Conservation (phyloP, 805 yeast species). For the Monosporozyma unispora region DNA sequence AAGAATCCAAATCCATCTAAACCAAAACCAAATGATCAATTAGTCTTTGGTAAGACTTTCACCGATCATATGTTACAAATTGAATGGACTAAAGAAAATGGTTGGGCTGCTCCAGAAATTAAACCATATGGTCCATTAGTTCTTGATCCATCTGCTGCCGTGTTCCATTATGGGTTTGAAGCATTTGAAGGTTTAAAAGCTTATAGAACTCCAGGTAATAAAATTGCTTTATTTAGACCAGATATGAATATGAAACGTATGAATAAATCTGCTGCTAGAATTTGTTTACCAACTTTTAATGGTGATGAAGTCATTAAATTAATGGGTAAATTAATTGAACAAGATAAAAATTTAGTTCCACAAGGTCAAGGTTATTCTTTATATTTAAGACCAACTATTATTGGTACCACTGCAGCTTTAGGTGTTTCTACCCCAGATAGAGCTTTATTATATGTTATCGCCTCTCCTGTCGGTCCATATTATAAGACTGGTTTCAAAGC, state of each 20-base stretch:
- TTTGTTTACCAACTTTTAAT: slow-evolving; percentile 82
- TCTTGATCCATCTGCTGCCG: slow-evolving; percentile 83
- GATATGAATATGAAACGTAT: slow-evolving; percentile 87
- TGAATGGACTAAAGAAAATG: slow-evolving; percentile 67
- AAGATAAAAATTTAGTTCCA: slow-evolving; percentile 77
- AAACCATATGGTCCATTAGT: slow-evolving; percentile 70
- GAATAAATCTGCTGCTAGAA: slow-evolving; percentile 82
- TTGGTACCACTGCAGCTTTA: slow-evolving; percentile 81
- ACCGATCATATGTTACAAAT: slow-evolving; percentile 83
- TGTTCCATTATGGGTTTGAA: slow-evolving; percentile 91
- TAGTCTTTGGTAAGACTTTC: slow-evolving; percentile 66
- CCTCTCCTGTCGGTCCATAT: slow-evolving; percentile 96
- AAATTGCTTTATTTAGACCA: slow-evolving; percentile 80
- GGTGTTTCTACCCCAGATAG: slow-evolving; percentile 80
- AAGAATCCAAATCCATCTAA: slow-evolving; percentile 41
- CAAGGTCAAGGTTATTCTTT: slow-evolving; percentile 80
- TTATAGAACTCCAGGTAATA: slow-evolving; percentile 53
- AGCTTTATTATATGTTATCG: slow-evolving; percentile 78
- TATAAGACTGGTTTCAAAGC: slow-evolving; percentile 94
- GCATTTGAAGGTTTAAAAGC: slow-evolving; percentile 96
- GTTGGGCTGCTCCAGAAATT: slow-evolving; percentile 88
- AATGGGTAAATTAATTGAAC: slow-evolving; percentile 63
- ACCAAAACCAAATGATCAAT: slow-evolving; percentile 50
- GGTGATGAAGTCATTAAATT: slow-evolving; percentile 64
- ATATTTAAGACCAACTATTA: slow-evolving; percentile 89